Evolutionary conservation across 257 asterid genomes (phyloP), one percentile per base, ranked within the genome.

Genomic region (Rubia yunnanensis): DNA sequence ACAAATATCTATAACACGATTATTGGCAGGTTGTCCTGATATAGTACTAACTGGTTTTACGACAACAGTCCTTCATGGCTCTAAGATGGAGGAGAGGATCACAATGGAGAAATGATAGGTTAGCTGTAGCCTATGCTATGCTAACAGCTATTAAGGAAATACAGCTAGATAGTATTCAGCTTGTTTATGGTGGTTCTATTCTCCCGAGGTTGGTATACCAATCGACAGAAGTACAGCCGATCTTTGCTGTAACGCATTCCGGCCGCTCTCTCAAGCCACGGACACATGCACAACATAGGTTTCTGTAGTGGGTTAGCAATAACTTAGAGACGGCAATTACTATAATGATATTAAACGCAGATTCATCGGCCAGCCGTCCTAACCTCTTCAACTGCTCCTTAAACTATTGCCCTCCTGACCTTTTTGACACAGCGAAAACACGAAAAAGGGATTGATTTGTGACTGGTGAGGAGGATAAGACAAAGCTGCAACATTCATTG

Each of bases 341-440:
- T 13, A 63, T 61, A 17, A 36, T 9, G 14, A n/a, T 9, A 38
- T 44, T 44, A 4, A 44, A 44, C 20, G 38, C 18, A 5, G 49
- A 20, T 27, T 31, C 34, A 62, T 70, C 27, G 32, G 75, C 34
- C 70, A 64, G 53, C 74, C 38, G 74, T 63, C 64, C 24, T 53
- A 70, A 64, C 75, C 52, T 54, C 41, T 71, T 18, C 64, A 56
- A 57, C 76, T 22, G 52, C 66, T n/a, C n/a, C 11, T 50, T 50
- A 53, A 53, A 53, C 30, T n/a, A 50, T 20, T 22, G 58, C 58
- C 17, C 7, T 24, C 10, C 56, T 63, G 39, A 41, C 8, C 61
- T 8, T 18, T 27, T 44, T 52, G 17, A 28, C 9, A 4, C 32
- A 24, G n/a, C 32, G 10, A 1, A 26, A 18, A 28, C 55, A 32